phyloP scores from a whole-genome alignment of 1,284 basidiomycete genomes.

The Apiotrichum mycotoxinovorans region DNA sequence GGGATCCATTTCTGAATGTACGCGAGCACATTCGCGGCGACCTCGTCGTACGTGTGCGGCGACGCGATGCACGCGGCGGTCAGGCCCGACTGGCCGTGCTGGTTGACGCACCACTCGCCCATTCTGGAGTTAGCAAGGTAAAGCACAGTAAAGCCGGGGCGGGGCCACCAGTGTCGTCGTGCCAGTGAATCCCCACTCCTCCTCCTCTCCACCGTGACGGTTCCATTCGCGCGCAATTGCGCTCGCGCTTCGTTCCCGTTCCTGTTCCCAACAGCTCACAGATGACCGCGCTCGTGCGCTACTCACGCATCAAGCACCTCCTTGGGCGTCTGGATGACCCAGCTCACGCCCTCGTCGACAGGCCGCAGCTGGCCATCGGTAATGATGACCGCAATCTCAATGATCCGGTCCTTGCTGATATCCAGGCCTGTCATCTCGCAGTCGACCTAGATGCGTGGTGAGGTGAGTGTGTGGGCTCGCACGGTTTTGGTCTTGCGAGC shows the following conservation, averaged over 20 bases:
- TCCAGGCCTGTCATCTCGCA: slow-evolving; percentile 56
- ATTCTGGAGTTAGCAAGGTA: slow-evolving; percentile 40
- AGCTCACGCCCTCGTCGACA: slow-evolving; percentile 55
- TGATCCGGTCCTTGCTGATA: slow-evolving; percentile 48
- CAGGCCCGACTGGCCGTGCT: slow-evolving; percentile 49
- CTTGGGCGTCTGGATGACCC: slow-evolving; percentile 53
- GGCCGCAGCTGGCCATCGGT: slow-evolving; percentile 54
- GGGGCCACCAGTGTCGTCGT: too few species aligned
- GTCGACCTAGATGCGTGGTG: slow-evolving; percentile 41
- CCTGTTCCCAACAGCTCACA: too few species aligned
- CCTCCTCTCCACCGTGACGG: too few species aligned
- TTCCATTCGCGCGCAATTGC: too few species aligned
- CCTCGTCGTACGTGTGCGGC: slow-evolving; percentile 45
- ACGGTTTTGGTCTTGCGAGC: background rate
- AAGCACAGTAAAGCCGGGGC: too few species aligned
- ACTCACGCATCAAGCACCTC: slow-evolving; percentile 50
- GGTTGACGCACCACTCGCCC: slow-evolving; percentile 50
- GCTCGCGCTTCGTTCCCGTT: too few species aligned
- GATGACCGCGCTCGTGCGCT: too few species aligned
- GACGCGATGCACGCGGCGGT: slow-evolving; percentile 46
- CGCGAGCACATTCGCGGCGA: slow-evolving; percentile 46
- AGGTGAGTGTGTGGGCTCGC: background rate
- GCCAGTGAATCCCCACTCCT: too few species aligned
- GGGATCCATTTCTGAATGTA: slow-evolving; percentile 54
- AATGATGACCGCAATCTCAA: slow-evolving; percentile 56